Base-by-base conservation (phyloP, 345 rosid species). In the Hypericum perforatum region DNA sequence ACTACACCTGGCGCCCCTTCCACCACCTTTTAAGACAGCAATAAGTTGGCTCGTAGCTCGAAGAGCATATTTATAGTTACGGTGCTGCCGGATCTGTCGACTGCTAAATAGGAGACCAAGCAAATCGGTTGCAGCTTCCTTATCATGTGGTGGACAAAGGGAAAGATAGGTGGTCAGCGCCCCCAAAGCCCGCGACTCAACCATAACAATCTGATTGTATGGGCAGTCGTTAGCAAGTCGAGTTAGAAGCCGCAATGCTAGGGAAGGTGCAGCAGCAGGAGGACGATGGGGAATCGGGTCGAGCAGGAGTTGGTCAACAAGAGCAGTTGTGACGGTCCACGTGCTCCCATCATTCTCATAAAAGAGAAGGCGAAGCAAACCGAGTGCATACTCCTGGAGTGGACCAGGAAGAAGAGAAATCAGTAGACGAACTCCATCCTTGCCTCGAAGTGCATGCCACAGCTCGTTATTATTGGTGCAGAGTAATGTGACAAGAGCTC, bases 81-180 rank as follows among this genome's bases (percentile, higher is more conserved):
- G n/a, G n/a, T 94, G 99, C 66, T 82, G 82, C 70, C 99, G 78
- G 68, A 94, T 94, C 68, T 94, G 96, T 65, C 92, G 78, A 70
- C 81, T 89, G 66, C 79, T 65, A 72, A 94, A 94, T 47, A 94
- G 77, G 67, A 86, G n/a, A n/a, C n/a, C n/a, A n/a, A n/a, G n/a
- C n/a, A n/a, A n/a, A n/a, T n/a, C n/a, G n/a, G n/a, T n/a, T 67
- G 99, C 96, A 63, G 99, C 99, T 81, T 94, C 97, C 61, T 94
- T 97, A 37, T 84, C 94, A 68, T 94, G 97, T 70, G 82, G 95
- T 56, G 95, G 99, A 49, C 99, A 91, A 55, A 94, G 94, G 22
- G 99, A 94, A 63, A 94, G 96, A 71, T 89, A 94, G 75, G 84
- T 94, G 6, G 97, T 86, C 52, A 94, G 75, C 32, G 80, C 99